Evolutionary conservation across 2,329 filamentous ascomycete species (phyloP), one percentile per base, ranked within the genome.

Genomic region (Canariomyces notabilis): DNA sequence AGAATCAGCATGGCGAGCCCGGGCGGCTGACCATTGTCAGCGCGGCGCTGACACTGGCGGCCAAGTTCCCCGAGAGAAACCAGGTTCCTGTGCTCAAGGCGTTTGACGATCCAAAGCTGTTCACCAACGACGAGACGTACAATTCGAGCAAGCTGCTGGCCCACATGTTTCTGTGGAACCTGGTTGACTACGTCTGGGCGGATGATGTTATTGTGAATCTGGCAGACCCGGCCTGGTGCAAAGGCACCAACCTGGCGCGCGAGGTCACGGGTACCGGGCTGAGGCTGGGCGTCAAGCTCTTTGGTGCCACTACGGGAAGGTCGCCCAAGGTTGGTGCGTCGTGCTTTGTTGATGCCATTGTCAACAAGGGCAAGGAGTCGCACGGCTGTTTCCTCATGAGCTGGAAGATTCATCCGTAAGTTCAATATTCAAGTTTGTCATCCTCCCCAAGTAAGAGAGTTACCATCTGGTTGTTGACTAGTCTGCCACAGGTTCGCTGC

Each of bases 121-220:
- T 52, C 46, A 47, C 56, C 43, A 18, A 46, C 0, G 5, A 42
- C 1, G 58, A 63, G 37, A 51, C 54, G 38, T 68, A 67, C 34
- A 47, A 50, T 4, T 50, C 47, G 2, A 62, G 60, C 2, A 68
- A 68, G 39, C 31, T 67, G 4, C 45, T 67, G 3, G 48, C 37
- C 3, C 62, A 65, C 11, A 45, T 67, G 1, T 67, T 72, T 37
- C 54, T 68, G 5, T 62, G 67, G 15, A 63, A 67, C 12, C 58
- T 71, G n/a, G 59, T 61, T 1, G 60, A 67, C 7, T 57, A 64
- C 0, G 60, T 74, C 7, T 44, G 46, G 0, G 22, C 64, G 0
- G 46, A 63, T 4, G 59, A 67, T n/a, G 61, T 68, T 1, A 51
- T 66, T 16, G 52, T 69, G 39, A 69, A 67, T 35, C 53, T 65